A percentile compares a stretch with the other conserved stretches of the same genome.
Conservation (phyloP, 2,329 filamentous ascomycete species). For the Ascosphaera apis region DNA sequence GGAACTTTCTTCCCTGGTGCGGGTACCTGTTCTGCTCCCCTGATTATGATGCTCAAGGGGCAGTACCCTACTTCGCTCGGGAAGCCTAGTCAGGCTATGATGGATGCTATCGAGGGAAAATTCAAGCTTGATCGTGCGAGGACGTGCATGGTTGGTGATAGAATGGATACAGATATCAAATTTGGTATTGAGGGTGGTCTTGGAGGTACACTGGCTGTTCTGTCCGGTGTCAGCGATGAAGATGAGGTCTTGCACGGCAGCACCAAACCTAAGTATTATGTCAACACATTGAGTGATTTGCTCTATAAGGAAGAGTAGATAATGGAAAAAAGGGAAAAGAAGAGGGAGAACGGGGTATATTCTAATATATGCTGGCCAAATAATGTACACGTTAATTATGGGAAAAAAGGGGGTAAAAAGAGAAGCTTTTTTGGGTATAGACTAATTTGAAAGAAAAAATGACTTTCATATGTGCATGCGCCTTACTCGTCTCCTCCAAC, state of each 20-base stretch:
- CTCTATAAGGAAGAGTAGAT: constrained; percentile 11
- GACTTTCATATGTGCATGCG: no score
- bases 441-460: no score
- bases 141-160: constrained; percentile 90
- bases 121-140: constrained; percentile 65
- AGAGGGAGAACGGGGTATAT: not conserved
- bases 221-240: constrained; percentile 66
- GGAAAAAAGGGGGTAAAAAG: no score
- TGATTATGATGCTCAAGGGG: constrained; percentile 43
- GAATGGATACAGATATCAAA: constrained; percentile 83
- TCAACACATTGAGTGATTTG: constrained; percentile 66
- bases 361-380: not conserved
- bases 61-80: constrained; percentile 56
- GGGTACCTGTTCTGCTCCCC: constrained; percentile 54
- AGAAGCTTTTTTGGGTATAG: no score
- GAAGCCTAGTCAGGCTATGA: constrained; percentile 96
- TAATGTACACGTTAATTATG: no score
- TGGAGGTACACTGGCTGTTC: constrained; percentile 71
- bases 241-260: constrained; percentile 60
- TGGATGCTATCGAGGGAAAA: constrained; percentile 95
- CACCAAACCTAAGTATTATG: constrained; percentile 59
- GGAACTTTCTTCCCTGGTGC: constrained; percentile 78
- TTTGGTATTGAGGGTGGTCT: constrained; percentile 82
- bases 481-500: constrained; percentile 6
- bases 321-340: not conserved